phyloP scores from a whole-genome alignment of 371 early-diverging fungal genomes.

The Mucor sp. region DNA sequence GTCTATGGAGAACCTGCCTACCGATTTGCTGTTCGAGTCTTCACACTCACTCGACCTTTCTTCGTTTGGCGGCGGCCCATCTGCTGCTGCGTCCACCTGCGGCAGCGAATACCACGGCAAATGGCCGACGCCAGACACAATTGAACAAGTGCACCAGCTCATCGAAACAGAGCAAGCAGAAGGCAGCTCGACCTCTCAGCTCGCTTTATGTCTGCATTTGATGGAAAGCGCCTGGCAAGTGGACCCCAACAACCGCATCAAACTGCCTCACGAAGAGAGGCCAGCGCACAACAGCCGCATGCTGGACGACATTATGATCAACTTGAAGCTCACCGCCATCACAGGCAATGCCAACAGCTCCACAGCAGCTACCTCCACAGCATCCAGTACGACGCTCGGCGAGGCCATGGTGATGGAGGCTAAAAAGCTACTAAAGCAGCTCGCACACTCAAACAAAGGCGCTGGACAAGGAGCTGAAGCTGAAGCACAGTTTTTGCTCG shows the following conservation, averaged over 20 bases:
- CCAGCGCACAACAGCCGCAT: not conserved
- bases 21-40: constrained; percentile 1
- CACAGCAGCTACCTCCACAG: not conserved
- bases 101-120: constrained; percentile 13
- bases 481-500: constrained; percentile 91
- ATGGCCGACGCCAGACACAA: constrained; percentile 28
- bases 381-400: constrained; percentile 29
- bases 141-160: constrained; percentile 25
- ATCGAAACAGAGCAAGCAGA: constrained; percentile 22
- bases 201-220: constrained; percentile 23
- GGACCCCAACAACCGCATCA: constrained; percentile 14
- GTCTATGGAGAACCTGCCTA: not conserved
- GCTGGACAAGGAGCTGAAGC: constrained; percentile 67
- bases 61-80: not conserved
- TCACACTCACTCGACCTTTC: not conserved
- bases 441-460: constrained; percentile 62
- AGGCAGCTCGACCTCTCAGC: constrained; percentile 14
- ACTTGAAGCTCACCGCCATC: not conserved
- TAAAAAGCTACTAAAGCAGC: constrained; percentile 69
- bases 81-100: not conserved
- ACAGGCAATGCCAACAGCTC: not conserved
- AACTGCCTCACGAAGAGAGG: not conserved
- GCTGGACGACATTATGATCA: constrained; percentile 1
- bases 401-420: constrained; percentile 67
- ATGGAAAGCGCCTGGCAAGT: constrained; percentile 23